Conservation (phyloP, 1,284 basidiomycete species). For the Trichosporon sp. region DNA sequence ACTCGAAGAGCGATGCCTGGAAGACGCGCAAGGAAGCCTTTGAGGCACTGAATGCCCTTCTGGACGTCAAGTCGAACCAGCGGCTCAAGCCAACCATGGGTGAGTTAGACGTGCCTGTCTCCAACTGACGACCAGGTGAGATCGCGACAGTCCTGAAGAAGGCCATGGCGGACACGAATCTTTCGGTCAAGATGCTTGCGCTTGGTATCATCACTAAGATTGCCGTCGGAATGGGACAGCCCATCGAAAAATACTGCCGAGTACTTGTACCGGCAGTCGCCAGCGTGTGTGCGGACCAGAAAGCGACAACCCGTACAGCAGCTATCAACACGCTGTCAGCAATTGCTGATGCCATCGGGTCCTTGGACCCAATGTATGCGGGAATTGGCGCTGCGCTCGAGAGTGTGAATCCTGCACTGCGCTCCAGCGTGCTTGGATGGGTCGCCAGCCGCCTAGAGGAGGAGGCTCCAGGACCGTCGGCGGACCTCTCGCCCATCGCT, state of each 20-base stretch:
- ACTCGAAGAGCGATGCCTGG: conserved; percentile 89
- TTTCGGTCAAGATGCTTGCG: conserved; percentile 83
- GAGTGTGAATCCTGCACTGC: conserved; percentile 79
- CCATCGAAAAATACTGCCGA: conserved; percentile 83
- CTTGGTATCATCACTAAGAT: conserved; percentile 85
- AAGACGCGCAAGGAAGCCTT: conserved; percentile 95
- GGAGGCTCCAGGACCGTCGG: conserved; percentile 48
- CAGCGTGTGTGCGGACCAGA: conserved; percentile 87
- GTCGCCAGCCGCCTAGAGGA: conserved; percentile 52
- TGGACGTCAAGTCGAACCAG: conserved; percentile 87
- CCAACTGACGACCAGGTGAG: conserved; percentile 58
- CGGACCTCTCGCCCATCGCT: conserved; percentile 73
- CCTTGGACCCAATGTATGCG: conserved; percentile 72
- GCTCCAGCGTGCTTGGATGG: conserved; percentile 79
- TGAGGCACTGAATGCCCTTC: conserved; percentile 71
- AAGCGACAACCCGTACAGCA: conserved; percentile 74
- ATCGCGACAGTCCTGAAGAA: conserved; percentile 82
- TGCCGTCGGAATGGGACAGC: conserved; percentile 87
- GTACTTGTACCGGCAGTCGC: conserved; percentile 72
- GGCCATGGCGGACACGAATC: conserved; percentile 86
- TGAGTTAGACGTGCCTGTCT: conserved; percentile 44
- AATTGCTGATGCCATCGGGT: conserved; percentile 78
- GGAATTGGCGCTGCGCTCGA: conserved; percentile 77
- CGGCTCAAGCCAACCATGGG: conserved; percentile 86
- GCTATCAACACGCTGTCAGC: conserved; percentile 73